Percentiles rank a stretch among this genome's conserved stretches.
Evolutionary conservation across 768 basidiomycete species (phyloP).

Genomic region (Termitomyces sp.): DNA sequence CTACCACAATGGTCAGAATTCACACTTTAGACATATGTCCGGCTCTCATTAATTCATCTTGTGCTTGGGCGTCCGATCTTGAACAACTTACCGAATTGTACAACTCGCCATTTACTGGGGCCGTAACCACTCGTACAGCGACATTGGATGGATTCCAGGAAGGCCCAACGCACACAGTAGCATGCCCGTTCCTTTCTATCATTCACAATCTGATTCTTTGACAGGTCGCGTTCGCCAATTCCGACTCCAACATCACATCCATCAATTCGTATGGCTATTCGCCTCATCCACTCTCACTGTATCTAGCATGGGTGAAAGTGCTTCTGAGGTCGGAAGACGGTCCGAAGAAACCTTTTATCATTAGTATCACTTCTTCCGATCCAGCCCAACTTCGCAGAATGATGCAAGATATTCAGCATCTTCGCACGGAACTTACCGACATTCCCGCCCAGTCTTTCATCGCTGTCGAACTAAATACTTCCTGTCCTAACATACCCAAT

Average conservation of each 20-base stretch:
- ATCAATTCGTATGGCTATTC: constrained; percentile 88
- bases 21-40: constrained; percentile 53
- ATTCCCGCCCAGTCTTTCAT: constrained; percentile 29
- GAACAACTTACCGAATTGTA: constrained; percentile 62
- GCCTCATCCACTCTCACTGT: constrained; percentile 62
- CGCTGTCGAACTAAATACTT: constrained; percentile 78
- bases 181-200: constrained; percentile 13
- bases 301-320: constrained; percentile 57
- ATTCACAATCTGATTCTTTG: neutral
- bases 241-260: constrained; percentile 44
- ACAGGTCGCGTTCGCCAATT: constrained; percentile 56
- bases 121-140: constrained; percentile 76
- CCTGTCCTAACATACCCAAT: constrained; percentile 73
- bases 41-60: constrained; percentile 72
- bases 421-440: constrained; percentile 39
- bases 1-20: constrained; percentile 46
- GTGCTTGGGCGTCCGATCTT: constrained; percentile 73
- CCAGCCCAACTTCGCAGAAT: constrained; percentile 45
- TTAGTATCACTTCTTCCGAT: constrained; percentile 69
- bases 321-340: constrained; percentile 28
- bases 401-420: constrained; percentile 52
- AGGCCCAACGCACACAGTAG: constrained; percentile 54
- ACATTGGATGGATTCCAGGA: constrained; percentile 70
- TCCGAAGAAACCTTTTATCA: constrained; percentile 53
- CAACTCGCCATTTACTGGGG: constrained; percentile 63